Conservation (phyloP, 2,329 filamentous ascomycete genomes). For the Cladosporium velox region DNA sequence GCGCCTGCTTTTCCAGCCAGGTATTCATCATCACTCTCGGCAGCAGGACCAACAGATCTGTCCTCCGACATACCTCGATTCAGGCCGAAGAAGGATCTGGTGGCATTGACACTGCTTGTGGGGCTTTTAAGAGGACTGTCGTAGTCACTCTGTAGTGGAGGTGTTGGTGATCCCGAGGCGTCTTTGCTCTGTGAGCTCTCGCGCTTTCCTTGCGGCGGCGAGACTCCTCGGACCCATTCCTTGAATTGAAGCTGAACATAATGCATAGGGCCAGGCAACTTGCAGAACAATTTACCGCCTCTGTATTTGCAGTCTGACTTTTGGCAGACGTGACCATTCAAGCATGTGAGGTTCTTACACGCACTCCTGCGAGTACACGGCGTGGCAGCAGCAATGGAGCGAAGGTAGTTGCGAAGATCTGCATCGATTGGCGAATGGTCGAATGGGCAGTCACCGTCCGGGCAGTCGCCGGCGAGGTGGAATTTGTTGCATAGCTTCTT, state of each 20-base stretch:
- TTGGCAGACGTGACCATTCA: constrained; percentile 51
- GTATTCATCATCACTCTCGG: constrained; percentile 1
- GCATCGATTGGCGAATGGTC: constrained; percentile 50
- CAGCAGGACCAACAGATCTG: neutral
- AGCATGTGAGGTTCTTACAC: constrained; percentile 49
- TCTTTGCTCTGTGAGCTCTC: neutral
- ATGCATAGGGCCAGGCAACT: constrained; percentile 19
- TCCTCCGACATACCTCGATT: constrained; percentile 13
- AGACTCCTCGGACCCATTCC: neutral
- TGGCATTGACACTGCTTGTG: neutral
- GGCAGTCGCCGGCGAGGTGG: constrained; percentile 42
- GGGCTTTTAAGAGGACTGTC: neutral
- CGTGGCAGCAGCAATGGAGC: constrained; percentile 47
- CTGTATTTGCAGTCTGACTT: constrained; percentile 34
- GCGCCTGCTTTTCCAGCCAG: constrained; percentile 6
- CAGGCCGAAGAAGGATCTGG: constrained; percentile 4
- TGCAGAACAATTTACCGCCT: constrained; percentile 33
- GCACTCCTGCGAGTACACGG: constrained; percentile 45
- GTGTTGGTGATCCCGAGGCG: neutral
- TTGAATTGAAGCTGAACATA: constrained; percentile 8
- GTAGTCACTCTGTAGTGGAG: neutral
- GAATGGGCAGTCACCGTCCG: constrained; percentile 43
- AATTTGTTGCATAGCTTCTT: constrained; percentile 54
- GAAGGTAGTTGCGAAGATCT: constrained; percentile 44
- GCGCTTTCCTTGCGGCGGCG: neutral